phyloP scores from a whole-genome alignment of 352 stramenopile species.

The Phytophthora palmivora region DNA sequence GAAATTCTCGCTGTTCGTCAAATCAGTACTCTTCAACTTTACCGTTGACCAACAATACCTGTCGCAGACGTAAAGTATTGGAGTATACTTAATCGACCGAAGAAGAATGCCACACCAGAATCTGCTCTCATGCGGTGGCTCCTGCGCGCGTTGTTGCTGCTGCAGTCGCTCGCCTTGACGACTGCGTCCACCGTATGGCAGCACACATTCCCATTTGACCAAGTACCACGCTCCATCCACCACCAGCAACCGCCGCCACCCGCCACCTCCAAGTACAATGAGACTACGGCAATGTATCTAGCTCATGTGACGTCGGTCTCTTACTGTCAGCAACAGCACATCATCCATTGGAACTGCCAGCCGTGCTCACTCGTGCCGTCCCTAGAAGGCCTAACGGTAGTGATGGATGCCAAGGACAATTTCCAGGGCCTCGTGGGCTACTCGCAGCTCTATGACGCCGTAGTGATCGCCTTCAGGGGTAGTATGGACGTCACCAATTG shows the following conservation, averaged over 20 bases:
- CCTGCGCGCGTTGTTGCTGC: constrained; percentile 24
- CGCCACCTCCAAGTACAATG: constrained; percentile 58
- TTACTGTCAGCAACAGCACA: constrained; percentile 73
- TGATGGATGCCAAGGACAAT: constrained; percentile 74
- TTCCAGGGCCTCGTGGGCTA: constrained; percentile 87
- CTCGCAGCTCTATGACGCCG: constrained; percentile 51
- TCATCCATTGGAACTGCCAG: constrained; percentile 79
- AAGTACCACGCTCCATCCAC: constrained; percentile 6
- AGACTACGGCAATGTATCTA: constrained; percentile 72
- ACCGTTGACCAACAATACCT: no score
- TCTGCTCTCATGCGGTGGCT: neutral
- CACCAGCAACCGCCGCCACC: constrained; percentile 1
- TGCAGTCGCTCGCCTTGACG: constrained; percentile 14
- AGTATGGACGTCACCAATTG: constrained; percentile 88
- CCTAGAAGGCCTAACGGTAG: constrained; percentile 54
- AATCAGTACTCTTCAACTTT: no score
- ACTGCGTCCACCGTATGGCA: constrained; percentile 26
- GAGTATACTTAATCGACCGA: constrained; percentile 2
- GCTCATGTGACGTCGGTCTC: constrained; percentile 80
- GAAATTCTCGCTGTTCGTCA: no score
- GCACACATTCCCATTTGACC: constrained; percentile 15
- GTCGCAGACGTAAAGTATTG: neutral
- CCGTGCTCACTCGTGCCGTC: constrained; percentile 68
- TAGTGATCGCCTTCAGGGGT: constrained; percentile 83
- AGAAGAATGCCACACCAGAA: constrained; percentile 19